A percentile compares a stretch with the other conserved stretches of the same genome.
These are phyloP conservation scores for Penicillium nucicola DNA, from an alignment of 495 filamentous ascomycete species.

Conservation along the genomic window DNA sequence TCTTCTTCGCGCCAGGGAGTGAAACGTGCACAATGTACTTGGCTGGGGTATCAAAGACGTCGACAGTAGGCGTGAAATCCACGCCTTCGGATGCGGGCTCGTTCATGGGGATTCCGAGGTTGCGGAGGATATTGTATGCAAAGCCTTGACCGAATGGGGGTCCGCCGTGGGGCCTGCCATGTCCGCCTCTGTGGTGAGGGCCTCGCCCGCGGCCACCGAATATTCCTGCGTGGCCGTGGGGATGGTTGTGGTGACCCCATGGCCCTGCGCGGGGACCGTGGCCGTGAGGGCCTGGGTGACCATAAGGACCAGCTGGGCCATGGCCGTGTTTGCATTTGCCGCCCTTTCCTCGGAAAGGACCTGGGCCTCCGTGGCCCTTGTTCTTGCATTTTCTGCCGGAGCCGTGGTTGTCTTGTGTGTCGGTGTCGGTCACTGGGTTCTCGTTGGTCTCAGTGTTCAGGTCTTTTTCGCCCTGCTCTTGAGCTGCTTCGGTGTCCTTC, in stretches of 20 bases:
- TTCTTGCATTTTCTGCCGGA: neutral
- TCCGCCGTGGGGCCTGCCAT: constrained; percentile 10
- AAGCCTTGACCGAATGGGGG: constrained; percentile 12
- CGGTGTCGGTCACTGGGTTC: neutral
- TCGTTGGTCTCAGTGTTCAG: neutral
- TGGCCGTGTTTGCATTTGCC: constrained; percentile 5
- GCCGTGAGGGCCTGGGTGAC: too few relatives aligned
- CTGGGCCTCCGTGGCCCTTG: constrained; percentile 3
- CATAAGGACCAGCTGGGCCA: too few relatives aligned
- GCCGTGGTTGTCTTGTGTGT: neutral
- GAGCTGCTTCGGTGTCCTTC: neutral
- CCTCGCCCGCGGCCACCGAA: constrained; percentile 6
- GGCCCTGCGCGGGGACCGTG: constrained; percentile 2
- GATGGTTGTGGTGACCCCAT: neutral
- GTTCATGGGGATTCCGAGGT: constrained; percentile 24
- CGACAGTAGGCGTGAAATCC: constrained; percentile 63
- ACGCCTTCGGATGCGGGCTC: constrained; percentile 23
- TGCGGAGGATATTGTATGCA: constrained; percentile 29
- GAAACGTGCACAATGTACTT: constrained; percentile 68
- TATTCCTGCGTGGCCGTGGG: neutral
- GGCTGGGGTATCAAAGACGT: constrained; percentile 66
- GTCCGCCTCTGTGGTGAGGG: constrained; percentile 12
- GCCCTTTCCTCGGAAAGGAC: neutral
- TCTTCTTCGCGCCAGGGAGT: constrained; percentile 72
- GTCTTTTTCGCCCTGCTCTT: neutral